These are phyloP conservation scores for Silene latifolia DNA, from an alignment of 148 eudicot genomes.

Conservation along the genomic window DNA sequence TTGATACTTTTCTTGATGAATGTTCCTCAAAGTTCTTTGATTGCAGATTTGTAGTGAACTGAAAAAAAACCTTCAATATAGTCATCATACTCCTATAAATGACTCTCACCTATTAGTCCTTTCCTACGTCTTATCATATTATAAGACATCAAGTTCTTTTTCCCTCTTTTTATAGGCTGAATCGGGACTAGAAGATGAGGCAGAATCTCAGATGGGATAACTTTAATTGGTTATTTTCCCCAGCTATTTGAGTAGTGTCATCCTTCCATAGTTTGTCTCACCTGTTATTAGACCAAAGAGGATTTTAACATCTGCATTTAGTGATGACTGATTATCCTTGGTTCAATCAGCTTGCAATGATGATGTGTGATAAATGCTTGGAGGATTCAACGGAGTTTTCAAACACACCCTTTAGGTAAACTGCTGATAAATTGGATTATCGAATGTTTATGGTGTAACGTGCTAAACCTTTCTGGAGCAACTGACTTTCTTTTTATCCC, in stretches of 20 bases:
- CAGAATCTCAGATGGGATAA: slow-evolving; percentile 21
- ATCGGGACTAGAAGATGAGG: slow-evolving; percentile 79
- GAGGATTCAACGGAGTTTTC: slow-evolving; percentile 38
- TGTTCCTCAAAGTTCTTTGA: background rate
- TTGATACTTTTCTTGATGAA: background rate
- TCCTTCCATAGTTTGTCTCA: too few species aligned
- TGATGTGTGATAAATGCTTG: slow-evolving; percentile 61
- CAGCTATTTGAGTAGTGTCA: too few species aligned
- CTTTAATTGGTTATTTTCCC: too few species aligned
- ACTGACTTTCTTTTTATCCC: too few species aligned
- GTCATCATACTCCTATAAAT: too few species aligned
- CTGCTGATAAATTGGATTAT: slow-evolving; percentile 28
- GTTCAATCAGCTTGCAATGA: too few species aligned
- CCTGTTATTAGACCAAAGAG: too few species aligned
- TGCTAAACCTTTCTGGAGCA: too few species aligned
- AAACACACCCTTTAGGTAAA: slow-evolving; percentile 10
- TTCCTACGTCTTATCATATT: slow-evolving; percentile 22
- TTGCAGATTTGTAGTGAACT: background rate
- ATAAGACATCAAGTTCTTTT: slow-evolving; percentile 42
- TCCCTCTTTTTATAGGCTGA: slow-evolving; percentile 64
- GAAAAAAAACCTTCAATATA: too few species aligned
- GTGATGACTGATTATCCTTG: slow-evolving; percentile 28
- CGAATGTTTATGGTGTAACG: slow-evolving; percentile 10
- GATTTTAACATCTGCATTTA: too few species aligned
- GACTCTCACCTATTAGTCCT: too few species aligned